Conservation (phyloP, 2,329 filamentous ascomycete species). For the Pyrenochaeta sp. region DNA sequence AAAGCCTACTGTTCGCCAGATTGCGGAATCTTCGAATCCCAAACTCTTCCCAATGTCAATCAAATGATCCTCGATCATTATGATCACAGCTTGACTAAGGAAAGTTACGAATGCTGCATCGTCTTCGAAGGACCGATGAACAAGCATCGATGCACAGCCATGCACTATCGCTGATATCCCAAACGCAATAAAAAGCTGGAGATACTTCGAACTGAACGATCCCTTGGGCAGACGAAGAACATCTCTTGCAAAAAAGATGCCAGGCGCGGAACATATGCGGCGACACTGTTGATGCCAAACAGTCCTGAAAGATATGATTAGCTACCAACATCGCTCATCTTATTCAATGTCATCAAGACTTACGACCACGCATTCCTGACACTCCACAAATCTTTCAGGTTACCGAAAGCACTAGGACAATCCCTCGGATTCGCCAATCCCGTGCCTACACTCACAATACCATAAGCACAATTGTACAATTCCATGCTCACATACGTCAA, state of each 20-base stretch:
- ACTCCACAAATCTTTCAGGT: slow-evolving; percentile 21
- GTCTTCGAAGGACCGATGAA: slow-evolving; percentile 17
- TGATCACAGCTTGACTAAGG: slow-evolving; percentile 31
- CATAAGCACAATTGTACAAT: slow-evolving; percentile 13
- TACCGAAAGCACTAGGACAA: slow-evolving; percentile 34
- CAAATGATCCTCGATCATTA: slow-evolving; percentile 40
- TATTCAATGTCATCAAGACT: slow-evolving; percentile 6
- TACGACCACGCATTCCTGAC: slow-evolving; percentile 34
- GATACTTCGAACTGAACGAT: slow-evolving; percentile 36
- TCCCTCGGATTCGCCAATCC: slow-evolving; percentile 30
- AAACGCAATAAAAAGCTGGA: slow-evolving; percentile 38
- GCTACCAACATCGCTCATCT: not conserved
- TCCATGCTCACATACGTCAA: slow-evolving; percentile 27
- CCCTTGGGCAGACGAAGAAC: slow-evolving; percentile 29
- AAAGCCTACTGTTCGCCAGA: slow-evolving; percentile 31
- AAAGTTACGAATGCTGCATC: slow-evolving; percentile 26
- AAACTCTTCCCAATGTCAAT: slow-evolving; percentile 29
- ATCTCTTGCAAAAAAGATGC: slow-evolving; percentile 26
- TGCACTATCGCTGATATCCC: slow-evolving; percentile 27
- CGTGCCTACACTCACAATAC: slow-evolving; percentile 21
- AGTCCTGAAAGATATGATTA: slow-evolving; percentile 7
- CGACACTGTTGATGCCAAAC: slow-evolving; percentile 39
- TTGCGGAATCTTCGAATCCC: slow-evolving; percentile 17
- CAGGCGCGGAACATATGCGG: slow-evolving; percentile 23
- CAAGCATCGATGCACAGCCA: slow-evolving; percentile 22